Evolutionary conservation across 2,329 filamentous ascomycete species (phyloP).

Genomic region (Acrocalymma vagum): DNA sequence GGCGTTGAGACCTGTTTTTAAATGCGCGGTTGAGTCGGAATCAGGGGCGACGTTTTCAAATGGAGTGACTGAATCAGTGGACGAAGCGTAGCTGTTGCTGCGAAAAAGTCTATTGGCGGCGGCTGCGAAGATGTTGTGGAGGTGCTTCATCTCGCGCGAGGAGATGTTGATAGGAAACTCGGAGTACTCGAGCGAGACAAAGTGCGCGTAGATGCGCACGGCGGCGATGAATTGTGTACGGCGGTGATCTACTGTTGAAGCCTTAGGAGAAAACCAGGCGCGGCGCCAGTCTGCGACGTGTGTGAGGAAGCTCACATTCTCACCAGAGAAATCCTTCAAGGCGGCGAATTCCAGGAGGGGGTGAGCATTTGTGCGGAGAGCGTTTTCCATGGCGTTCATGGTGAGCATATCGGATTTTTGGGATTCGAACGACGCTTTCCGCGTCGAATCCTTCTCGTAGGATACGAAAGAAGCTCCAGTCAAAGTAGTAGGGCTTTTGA

Average conservation of each 20-base stretch:
- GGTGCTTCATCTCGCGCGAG: slow-evolving; percentile 34
- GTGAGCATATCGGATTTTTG: slow-evolving; percentile 41
- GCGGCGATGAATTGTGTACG: slow-evolving; percentile 38
- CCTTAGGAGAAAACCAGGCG: slow-evolving; percentile 35
- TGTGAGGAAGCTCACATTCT: slow-evolving; percentile 46
- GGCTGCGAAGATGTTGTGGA: slow-evolving; percentile 35
- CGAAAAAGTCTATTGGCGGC: slow-evolving; percentile 30
- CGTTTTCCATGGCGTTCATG: slow-evolving; percentile 43
- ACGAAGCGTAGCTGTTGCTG: slow-evolving; percentile 22
- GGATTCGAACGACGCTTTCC: slow-evolving; percentile 33
- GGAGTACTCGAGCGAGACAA: slow-evolving; percentile 42
- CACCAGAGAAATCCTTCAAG: slow-evolving; percentile 44
- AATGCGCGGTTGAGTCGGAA: slow-evolving; percentile 24
- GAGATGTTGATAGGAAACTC: slow-evolving; percentile 48
- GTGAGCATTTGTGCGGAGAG: slow-evolving; percentile 36
- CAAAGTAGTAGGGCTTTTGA: slow-evolving; percentile 27
- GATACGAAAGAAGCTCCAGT: slow-evolving; percentile 13
- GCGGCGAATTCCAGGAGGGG: slow-evolving; percentile 44
- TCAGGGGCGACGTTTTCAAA: slow-evolving; percentile 33
- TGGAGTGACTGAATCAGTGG: slow-evolving; percentile 33
- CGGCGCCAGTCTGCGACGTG: slow-evolving; percentile 42
- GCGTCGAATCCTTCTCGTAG: slow-evolving; percentile 9
- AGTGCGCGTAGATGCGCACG: slow-evolving; percentile 41
- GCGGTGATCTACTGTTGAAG: slow-evolving; percentile 28
- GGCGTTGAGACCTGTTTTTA: slow-evolving; percentile 29